Percentiles rank a stretch among this genome's conserved stretches.
Conservation (phyloP, 2,329 filamentous ascomycete genomes). For the Fusarium decemcellulare region DNA sequence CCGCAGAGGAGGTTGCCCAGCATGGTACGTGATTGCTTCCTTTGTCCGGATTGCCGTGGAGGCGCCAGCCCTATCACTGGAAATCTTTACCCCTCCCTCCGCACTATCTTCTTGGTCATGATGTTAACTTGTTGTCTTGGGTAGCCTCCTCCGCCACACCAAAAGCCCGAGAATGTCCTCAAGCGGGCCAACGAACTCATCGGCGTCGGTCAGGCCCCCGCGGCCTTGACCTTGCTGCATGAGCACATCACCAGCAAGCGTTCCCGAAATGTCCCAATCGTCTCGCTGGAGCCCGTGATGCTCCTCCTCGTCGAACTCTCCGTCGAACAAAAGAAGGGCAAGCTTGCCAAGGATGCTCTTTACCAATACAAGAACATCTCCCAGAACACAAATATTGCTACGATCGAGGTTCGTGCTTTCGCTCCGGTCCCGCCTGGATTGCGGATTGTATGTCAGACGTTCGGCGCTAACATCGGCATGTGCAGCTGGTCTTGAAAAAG, state of each 20-base stretch:
- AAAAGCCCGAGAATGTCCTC: slow-evolving; percentile 99
- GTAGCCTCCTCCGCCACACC: slow-evolving; percentile 94
- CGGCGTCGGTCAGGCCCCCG: slow-evolving; percentile 92
- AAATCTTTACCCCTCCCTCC: slow-evolving; percentile 48
- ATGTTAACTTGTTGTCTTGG: slow-evolving; percentile 46
- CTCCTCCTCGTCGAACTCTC: slow-evolving; percentile 96
- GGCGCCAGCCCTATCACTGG: slow-evolving; percentile 32
- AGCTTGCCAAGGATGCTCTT: slow-evolving; percentile 97
- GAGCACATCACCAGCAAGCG: slow-evolving; percentile 99
- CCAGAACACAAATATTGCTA: slow-evolving; percentile 98
- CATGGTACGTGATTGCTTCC: slow-evolving; percentile 57
- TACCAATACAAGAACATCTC: slow-evolving; percentile 99
- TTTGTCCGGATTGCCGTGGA: slow-evolving; percentile 30
- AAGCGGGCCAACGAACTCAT: slow-evolving; percentile 99
- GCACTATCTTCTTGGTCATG: slow-evolving; percentile 36
- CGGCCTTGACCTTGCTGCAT: slow-evolving; percentile 94
- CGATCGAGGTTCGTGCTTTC: slow-evolving; percentile 81
- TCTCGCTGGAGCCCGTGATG: slow-evolving; percentile 98
- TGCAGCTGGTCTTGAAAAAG: slow-evolving; percentile 89
- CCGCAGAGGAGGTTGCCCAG: slow-evolving; percentile 67
- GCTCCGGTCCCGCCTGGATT: slow-evolving; percentile 3
- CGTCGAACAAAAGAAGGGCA: slow-evolving; percentile 97
- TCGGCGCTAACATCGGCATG: slow-evolving; percentile 36
- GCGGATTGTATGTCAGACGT: slow-evolving; percentile 20
- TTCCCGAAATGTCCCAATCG: slow-evolving; percentile 96